Evolutionary conservation across 2,329 filamentous ascomycete species (phyloP), one percentile per base, ranked within the genome.

Genomic region (Graphilbum fragrans): DNA sequence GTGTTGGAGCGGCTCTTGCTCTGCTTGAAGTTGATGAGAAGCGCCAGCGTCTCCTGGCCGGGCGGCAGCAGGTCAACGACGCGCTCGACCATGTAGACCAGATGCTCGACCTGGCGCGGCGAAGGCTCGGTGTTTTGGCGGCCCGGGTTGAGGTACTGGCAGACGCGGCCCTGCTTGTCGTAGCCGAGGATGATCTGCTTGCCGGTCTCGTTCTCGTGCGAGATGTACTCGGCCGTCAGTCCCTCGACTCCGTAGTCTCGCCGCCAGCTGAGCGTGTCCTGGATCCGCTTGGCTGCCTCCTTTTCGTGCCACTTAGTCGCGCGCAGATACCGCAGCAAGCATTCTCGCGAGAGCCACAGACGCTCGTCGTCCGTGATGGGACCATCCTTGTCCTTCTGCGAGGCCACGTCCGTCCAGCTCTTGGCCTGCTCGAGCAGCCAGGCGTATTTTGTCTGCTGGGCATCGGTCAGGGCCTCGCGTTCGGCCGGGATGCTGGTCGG

Each of bases 1-100:
- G 75, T 80, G 54, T 87, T 86, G 53, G 80, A 76, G 42, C 85
- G 77, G 45, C 71, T 76, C 58, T 82, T 83, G 50, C 79, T 81
- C 45, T 80, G 73, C 61, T 86, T 86, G 69, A 94, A 96, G 65
- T 95, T 90, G 61, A 96, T 88, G 51, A 96, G 67, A 42, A 98
- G 70, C 35, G 84, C 82, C 44, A 94, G 62, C 37, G 77, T 92
- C 65, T 96, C 92, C 57, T 94, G 86, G 14, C 83, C 82, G 0
- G 88, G 72, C 0, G 83, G 81, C 77, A 93, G 87, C 47, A 96
- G 64, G 52, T 95, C 88, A 49, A 94, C 77, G 27, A 84, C 80
- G 31, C 86, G 75, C 67, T 98, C 92, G 34, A 96, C 65, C 88
- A 96, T 95, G 66, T 83, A 98, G 40, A 95, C 87, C 46, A 98